A percentile compares a stretch with the other conserved stretches of the same genome.
Conservation (phyloP, 164 flowering plant species). For the Malania oleifera region DNA sequence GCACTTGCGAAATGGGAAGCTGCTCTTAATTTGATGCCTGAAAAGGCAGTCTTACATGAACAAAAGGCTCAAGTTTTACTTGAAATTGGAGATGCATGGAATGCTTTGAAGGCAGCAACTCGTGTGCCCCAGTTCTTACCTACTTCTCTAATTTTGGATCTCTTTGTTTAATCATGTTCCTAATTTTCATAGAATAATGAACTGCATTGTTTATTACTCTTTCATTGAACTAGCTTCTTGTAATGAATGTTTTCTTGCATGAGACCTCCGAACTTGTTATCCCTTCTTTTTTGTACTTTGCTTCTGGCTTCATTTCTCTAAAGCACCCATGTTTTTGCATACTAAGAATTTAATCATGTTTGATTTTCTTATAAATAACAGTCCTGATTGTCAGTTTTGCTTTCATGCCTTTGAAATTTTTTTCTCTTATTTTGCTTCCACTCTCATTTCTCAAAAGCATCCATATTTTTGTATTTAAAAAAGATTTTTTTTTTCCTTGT, state of each 20-base stretch:
- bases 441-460: neutral
- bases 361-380: no score
- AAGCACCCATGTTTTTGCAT: no score
- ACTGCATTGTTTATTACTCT: no score
- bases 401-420: neutral
- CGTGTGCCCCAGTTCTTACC: constrained; percentile 25
- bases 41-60: constrained; percentile 66
- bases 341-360: no score
- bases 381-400: no score
- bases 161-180: neutral
- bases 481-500: neutral
- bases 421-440: neutral
- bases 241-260: no score
- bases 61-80: constrained; percentile 92
- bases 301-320: no score
- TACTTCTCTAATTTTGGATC: neutral
- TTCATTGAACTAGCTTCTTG: no score
- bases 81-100: constrained; percentile 87
- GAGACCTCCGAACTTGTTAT: no score
- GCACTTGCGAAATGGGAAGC: constrained; percentile 93
- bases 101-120: constrained; percentile 74
- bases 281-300: no score
- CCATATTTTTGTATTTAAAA: neutral
- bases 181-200: neutral
- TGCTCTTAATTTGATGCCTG: constrained; percentile 74